Conservation (phyloP, 2,329 filamentous ascomycete genomes). For the Dryadomyces quercus-mongolicae region DNA sequence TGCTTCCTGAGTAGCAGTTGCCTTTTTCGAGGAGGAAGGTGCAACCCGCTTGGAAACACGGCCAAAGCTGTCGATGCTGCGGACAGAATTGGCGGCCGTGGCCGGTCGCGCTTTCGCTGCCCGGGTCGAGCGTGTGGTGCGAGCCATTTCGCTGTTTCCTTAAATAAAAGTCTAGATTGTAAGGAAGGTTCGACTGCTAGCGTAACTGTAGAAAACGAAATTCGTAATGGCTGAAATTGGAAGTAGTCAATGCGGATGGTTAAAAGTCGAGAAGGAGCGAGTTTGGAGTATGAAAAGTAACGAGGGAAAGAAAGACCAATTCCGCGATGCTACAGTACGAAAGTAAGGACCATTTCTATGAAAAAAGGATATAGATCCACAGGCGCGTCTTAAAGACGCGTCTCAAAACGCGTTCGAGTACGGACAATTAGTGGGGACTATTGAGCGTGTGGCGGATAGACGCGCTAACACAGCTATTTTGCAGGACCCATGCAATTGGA, state of each 20-base stretch:
- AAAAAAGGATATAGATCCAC: background rate
- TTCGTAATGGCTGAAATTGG: background rate
- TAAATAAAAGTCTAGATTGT: background rate
- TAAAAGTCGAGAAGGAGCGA: background rate
- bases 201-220: background rate
- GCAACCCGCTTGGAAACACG: conserved; percentile 14
- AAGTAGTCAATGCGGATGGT: background rate
- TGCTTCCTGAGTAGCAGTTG: conserved; percentile 6
- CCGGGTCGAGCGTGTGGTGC: conserved; percentile 7
- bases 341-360: background rate
- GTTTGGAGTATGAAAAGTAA: background rate
- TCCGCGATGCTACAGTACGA: background rate
- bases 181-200: background rate
- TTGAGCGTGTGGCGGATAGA: background rate
- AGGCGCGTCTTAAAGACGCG: background rate
- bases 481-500: background rate
- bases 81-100: background rate
- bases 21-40: conserved; percentile 8
- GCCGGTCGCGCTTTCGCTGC: conserved; percentile 3
- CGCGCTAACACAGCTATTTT: background rate
- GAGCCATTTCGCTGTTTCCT: conserved; percentile 3
- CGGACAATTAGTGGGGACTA: background rate
- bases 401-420: background rate
- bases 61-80: conserved; percentile 13
- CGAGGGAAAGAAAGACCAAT: background rate